These are phyloP conservation scores for Acmispon strigosus DNA, from an alignment of 306 rosid species.

Conservation along the genomic window DNA sequence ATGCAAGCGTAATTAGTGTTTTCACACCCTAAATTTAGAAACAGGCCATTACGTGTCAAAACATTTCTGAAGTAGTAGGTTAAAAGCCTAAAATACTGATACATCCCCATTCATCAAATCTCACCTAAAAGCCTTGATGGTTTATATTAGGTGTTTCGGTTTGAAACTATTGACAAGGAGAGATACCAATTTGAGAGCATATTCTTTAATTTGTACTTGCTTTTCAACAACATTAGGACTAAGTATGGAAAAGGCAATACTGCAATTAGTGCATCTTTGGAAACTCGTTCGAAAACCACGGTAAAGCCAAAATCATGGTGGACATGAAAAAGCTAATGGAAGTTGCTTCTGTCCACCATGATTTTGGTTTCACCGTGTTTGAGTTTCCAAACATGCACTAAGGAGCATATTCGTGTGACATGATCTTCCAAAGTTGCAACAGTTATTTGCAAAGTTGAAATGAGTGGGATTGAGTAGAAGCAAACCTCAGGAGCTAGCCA, in stretches of 20 bases:
- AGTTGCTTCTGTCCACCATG: too few species aligned
- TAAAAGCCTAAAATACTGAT: slow-evolving; percentile 1
- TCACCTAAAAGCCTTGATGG: slow-evolving; percentile 14
- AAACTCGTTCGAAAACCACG: too few species aligned
- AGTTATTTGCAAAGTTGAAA: slow-evolving; percentile 14
- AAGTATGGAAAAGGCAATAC: slow-evolving; percentile 7
- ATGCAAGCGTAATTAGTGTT: neutral
- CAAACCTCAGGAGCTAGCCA: slow-evolving; percentile 99
- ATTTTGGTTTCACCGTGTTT: too few species aligned
- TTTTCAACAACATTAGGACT: neutral
- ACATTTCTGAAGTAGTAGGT: neutral
- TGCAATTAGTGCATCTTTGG: too few species aligned
- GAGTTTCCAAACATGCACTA: too few species aligned
- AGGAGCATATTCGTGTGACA: slow-evolving; percentile 12
- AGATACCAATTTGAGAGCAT: neutral
- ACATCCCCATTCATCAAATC: neutral
- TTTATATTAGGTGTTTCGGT: neutral
- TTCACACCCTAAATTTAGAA: neutral
- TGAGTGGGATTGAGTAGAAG: slow-evolving; percentile 20
- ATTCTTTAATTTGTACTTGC: neutral
- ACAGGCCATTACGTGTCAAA: neutral
- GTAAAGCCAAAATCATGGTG: too few species aligned
- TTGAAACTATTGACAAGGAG: slow-evolving; percentile 7
- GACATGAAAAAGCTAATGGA: too few species aligned
- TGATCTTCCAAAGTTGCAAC: neutral